Percentiles rank a stretch among this genome's conserved stretches.
These are phyloP conservation scores for Rhynchospora tenuis DNA, from an alignment of 176 grass and related monocot species.

Conservation along the genomic window DNA sequence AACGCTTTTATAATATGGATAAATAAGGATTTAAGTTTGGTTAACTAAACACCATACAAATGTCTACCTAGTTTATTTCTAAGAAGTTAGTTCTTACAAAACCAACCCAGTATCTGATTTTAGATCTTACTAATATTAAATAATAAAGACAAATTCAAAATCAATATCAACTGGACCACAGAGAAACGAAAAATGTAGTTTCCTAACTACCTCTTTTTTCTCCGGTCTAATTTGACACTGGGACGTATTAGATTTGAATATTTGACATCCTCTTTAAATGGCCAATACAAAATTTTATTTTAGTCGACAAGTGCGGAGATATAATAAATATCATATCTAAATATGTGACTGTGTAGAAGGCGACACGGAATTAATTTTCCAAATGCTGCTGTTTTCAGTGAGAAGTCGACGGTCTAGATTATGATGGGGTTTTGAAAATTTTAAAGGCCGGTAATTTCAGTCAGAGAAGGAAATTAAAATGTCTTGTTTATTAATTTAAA, in stretches of 20 bases:
- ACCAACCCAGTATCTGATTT: neutral
- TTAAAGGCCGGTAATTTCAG: neutral
- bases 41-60: neutral
- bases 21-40: neutral
- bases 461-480: neutral
- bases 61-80: neutral
- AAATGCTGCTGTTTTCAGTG: neutral
- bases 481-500: neutral
- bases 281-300: neutral
- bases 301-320: neutral
- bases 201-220: slow-evolving; percentile 10
- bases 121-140: neutral
- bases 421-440: neutral
- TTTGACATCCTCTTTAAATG: neutral
- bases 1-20: neutral
- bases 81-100: neutral
- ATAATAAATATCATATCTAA: slow-evolving; percentile 10
- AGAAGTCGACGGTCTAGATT: neutral
- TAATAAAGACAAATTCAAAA: slow-evolving; percentile 6
- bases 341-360: slow-evolving; percentile 16
- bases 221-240: neutral
- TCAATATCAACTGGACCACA: slow-evolving; percentile 16
- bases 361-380: slow-evolving; percentile 13
- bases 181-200: slow-evolving; percentile 10
- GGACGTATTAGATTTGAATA: neutral